Conservation (phyloP, 352 stramenopile genomes). For the Pythium biforme region DNA sequence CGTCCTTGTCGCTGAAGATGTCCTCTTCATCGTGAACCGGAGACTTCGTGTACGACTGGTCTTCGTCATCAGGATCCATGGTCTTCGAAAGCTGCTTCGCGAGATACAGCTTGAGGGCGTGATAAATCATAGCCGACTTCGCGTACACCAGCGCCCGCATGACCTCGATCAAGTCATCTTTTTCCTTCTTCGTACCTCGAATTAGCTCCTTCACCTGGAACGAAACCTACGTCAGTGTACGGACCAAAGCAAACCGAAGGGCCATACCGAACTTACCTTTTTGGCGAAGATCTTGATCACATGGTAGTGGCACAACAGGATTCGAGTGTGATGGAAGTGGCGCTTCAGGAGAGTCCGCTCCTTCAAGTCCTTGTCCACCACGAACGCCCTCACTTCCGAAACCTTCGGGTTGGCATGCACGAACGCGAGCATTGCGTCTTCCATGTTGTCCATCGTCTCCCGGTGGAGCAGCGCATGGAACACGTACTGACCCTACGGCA, state of each 20-base stretch:
- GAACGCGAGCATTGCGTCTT: slow-evolving; percentile 3
- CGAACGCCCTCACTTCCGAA: slow-evolving; percentile 1
- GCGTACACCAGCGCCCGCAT: not conserved
- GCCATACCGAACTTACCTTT: slow-evolving; percentile 1
- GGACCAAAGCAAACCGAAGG: not conserved
- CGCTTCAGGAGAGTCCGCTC: not conserved
- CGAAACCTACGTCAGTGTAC: not conserved
- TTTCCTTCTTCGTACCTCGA: not conserved
- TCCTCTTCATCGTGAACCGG: not conserved
- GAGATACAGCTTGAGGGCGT: not conserved
- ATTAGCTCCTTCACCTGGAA: not conserved
- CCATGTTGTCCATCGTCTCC: slow-evolving; percentile 20
- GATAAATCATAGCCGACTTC: not conserved
- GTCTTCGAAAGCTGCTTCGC: not conserved
- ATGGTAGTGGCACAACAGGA: slow-evolving; percentile 13
- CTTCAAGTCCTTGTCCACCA: slow-evolving; percentile 10
- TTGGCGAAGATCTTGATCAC: slow-evolving; percentile 13
- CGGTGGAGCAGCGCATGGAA: slow-evolving; percentile 1
- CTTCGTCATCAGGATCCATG: not conserved
- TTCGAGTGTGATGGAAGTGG: not conserved
- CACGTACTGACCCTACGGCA: slow-evolving; percentile 12
- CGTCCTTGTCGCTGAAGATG: not conserved
- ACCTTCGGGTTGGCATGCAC: not conserved
- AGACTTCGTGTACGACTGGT: not conserved
- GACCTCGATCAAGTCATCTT: not conserved